phyloP scores from a whole-genome alignment of 805 yeast species.

The Wickerhamomyces alni region DNA sequence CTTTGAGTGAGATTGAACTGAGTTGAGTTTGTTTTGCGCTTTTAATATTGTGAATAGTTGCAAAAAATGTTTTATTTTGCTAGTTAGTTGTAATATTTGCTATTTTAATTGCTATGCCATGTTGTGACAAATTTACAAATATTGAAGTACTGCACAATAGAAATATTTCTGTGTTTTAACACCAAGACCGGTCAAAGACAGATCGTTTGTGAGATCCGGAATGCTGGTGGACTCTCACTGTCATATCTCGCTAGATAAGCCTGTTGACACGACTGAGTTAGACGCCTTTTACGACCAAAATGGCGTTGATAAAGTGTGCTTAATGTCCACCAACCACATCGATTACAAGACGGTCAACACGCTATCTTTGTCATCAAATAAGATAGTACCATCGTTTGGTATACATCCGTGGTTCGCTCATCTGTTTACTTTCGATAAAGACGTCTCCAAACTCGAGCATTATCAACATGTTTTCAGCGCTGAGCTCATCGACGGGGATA shows the following conservation, averaged over 20 bases:
- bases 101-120: too few species aligned
- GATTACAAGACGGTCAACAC: constrained; percentile 27
- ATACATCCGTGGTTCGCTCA: constrained; percentile 93
- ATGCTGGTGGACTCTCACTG: constrained; percentile 31
- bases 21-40: too few species aligned
- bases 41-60: background rate
- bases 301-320: constrained; percentile 8
- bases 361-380: constrained; percentile 15
- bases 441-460: constrained; percentile 40
- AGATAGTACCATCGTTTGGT: constrained; percentile 50
- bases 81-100: background rate
- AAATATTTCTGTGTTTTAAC: background rate
- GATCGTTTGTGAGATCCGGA: background rate
- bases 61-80: too few species aligned
- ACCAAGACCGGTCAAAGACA: too few species aligned
- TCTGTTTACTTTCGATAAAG: constrained; percentile 34
- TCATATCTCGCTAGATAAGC: constrained; percentile 22
- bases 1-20: too few species aligned
- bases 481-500: constrained; percentile 27
- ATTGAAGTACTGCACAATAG: background rate
- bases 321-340: constrained; percentile 45
- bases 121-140: too few species aligned
- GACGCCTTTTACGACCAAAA: constrained; percentile 3
- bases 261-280: constrained; percentile 1
- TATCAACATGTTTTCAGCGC: constrained; percentile 44